Base-by-base conservation (phyloP, 768 basidiomycete genomes). In the Mycena alexandri region DNA sequence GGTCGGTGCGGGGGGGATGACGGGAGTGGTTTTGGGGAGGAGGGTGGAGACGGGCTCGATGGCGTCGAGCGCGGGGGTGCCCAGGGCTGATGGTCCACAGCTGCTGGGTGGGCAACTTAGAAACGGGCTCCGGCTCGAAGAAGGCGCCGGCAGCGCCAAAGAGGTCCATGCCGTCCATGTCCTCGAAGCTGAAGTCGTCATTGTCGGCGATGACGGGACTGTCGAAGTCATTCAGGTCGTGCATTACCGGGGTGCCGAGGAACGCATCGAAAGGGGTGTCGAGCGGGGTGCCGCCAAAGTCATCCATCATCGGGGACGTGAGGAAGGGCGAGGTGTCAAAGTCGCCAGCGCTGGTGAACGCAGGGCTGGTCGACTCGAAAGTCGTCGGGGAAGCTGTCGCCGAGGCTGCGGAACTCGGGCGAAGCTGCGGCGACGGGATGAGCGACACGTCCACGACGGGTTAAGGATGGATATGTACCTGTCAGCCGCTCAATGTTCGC, bases 31-130 rank as follows among this genome's bases (percentile, higher is more conserved):
- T 7, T 14, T 44, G 19, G 50, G 16, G 22, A 38, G 14, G 38
- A 38, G 11, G 38, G 38, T 38, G 65, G 19, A 19, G 38, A 29
- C 16, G 17, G 47, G 12, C 22, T 65, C 63, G 46, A 64, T n/a
- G n/a, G 56, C 42, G 50, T 66, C 57, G 57, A 60, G 57, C n/a
- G 44, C 50, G 38, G 67, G 61, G 19, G 67, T 63, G 55, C 38
- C 36, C 21, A 56, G 29, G 60, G 61, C 62, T 63, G 47, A 64
- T 58, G 42, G 55, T 36, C 36, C 21, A 52, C 25, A 58, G 19
- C 46, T 56, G 57, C 16, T 38, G 33, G 9, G 59, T 58, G 16
- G 59, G 42, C 24, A 51, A 51, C 52, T 67, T 63, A 21, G 52
- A 42, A 29, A 21, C 41, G 8, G 52, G 42, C 6, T n/a, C 21